Conservation (phyloP, 1,139 yeast genomes). For the Pichia sp. region DNA sequence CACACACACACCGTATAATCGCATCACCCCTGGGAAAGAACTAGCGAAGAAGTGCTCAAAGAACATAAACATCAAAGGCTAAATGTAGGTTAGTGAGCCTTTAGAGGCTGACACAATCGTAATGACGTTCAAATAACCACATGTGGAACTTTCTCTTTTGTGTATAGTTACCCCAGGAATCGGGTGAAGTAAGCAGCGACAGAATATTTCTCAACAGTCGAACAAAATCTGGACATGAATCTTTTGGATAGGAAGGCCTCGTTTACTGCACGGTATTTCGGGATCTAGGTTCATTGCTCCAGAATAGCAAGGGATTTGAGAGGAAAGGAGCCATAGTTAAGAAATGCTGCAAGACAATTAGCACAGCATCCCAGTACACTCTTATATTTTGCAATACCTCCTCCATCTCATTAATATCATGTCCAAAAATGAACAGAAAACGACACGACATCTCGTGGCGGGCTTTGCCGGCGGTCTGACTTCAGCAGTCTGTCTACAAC, state of each 20-base stretch:
- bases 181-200: neutral
- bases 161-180: neutral
- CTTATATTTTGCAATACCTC: neutral
- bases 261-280: neutral
- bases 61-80: no score
- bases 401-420: neutral
- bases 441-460: conserved; percentile 56
- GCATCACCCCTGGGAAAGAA: no score
- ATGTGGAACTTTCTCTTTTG: neutral
- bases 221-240: neutral
- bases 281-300: neutral
- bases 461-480: conserved; percentile 87
- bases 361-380: neutral
- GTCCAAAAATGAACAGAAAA: conserved; percentile 17
- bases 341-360: neutral
- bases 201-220: neutral
- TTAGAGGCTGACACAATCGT: no score
- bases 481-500: conserved; percentile 79
- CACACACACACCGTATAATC: no score
- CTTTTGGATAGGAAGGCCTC: neutral
- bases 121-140: neutral
- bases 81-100: no score
- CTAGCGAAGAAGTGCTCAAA: no score
- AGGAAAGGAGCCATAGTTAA: neutral
- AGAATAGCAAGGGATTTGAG: neutral